Base-by-base conservation (phyloP, 352 stramenopile species). In the Lagenidium giganteum region DNA sequence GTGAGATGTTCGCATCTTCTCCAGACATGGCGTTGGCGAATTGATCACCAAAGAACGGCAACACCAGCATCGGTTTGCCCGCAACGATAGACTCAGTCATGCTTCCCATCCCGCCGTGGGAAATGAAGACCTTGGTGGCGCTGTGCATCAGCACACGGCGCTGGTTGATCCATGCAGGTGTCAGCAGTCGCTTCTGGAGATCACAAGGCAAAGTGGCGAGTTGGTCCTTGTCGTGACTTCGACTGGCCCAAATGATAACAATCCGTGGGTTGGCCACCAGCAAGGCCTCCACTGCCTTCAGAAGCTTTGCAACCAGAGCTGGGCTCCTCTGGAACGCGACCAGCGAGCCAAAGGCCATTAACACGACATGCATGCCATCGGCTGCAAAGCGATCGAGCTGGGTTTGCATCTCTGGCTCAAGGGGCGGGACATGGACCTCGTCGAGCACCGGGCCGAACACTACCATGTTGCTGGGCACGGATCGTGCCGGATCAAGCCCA, bases 341-440 rank as follows among this genome's bases (percentile, higher is more conserved):
- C 31, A 58, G 42, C 35, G 50, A 58, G 37, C 50, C 50, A 18
- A 58, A 52, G 13, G 50, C 50, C 20, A 58, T 58, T 24, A 52
- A 51, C 5, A 58, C 27, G 16, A 44, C 50, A 13, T 42, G 50
- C 13, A 21, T 39, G 21, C 42, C 42, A 8, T 52, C 20, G 23
- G 23, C 24, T 12, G 47, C 37, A 36, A 44, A 52, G 13, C 17
- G 24, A 17, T 58, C 50, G 8, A 58, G 37, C 25, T 42, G 42
- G 8, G n/a, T 13, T 39, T 58, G 31, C 30, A 52, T 26, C 30
- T 58, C 50, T 3, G 50, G 50, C 16, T 58, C 50, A 27, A 58
- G 51, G 4, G 50, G 42, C n/a, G 50, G 50, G 37, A 58, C 52
- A 30, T 41, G 51, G 25, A 44, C 50, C 23, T 52, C 42, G 25